Percentiles rank a stretch among this genome's conserved stretches.
Conservation (phyloP, 2,329 filamentous ascomycete genomes). For the Fusarium domesticum region DNA sequence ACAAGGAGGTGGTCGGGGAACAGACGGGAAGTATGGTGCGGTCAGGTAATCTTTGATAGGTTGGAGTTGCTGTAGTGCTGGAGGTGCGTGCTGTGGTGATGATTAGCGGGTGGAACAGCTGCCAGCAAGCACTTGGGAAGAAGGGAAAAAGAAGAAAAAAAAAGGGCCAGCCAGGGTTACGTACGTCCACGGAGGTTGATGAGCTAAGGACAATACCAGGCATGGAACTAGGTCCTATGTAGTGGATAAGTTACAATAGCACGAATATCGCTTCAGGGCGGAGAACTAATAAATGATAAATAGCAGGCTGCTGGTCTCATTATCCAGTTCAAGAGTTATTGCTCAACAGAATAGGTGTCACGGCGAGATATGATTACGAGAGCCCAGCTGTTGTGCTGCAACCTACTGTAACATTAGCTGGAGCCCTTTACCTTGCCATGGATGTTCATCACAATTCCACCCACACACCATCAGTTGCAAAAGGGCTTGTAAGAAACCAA, state of each 20-base stretch:
- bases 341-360: no score
- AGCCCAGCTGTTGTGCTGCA: background rate
- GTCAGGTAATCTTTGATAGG: slow-evolving; percentile 25
- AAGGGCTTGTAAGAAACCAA: no score
- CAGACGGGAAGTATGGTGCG: slow-evolving; percentile 25
- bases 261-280: no score
- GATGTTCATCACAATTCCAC: background rate
- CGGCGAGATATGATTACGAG: background rate
- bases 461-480: no score
- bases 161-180: background rate
- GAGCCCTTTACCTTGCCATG: background rate
- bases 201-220: no score
- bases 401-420: background rate
- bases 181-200: no score
- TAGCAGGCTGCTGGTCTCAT: no score
- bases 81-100: background rate
- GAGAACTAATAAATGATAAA: no score
- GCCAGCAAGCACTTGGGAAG: background rate
- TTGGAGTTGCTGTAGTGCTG: slow-evolving; percentile 1
- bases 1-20: slow-evolving; percentile 19
- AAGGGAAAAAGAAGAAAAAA: no score
- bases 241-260: no score
- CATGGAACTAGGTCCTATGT: no score
- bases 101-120: background rate
- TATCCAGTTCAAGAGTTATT: no score